phyloP scores from a whole-genome alignment of 2,329 filamentous ascomycete genomes.

The Colletotrichum neosansevieriae region DNA sequence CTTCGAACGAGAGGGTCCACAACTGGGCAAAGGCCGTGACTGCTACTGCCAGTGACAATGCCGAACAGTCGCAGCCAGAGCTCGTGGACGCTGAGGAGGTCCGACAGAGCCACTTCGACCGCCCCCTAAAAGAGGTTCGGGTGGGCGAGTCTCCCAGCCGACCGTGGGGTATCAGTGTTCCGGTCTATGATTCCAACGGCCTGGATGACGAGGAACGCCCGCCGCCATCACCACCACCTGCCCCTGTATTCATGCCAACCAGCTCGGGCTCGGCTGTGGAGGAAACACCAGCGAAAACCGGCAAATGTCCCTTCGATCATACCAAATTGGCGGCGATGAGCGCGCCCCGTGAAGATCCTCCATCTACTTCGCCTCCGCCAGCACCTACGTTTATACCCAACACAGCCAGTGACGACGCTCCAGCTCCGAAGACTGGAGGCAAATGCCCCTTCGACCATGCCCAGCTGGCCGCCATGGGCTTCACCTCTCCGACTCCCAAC shows the following conservation, averaged over 20 bases:
- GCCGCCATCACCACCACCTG: constrained; percentile 68
- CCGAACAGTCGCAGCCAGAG: constrained; percentile 44
- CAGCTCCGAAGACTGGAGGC: constrained; percentile 48
- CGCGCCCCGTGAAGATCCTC: constrained; percentile 25
- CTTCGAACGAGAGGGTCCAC: constrained; percentile 79
- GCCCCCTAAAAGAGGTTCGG: constrained; percentile 88
- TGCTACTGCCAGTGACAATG: constrained; percentile 57
- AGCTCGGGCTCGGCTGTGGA: constrained; percentile 45
- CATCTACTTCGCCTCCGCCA: constrained; percentile 67
- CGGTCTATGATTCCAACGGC: constrained; percentile 62
- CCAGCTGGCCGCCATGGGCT: constrained; percentile 55
- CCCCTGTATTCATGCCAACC: constrained; percentile 65
- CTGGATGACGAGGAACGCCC: constrained; percentile 56
- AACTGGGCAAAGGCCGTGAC: constrained; percentile 87
- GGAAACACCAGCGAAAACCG: constrained; percentile 45
- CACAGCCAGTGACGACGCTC: constrained; percentile 43
- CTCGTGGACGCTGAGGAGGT: constrained; percentile 61
- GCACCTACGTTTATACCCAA: constrained; percentile 66
- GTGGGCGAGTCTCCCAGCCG: constrained; percentile 93
- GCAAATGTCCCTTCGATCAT: constrained; percentile 72
- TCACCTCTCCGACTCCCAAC: constrained; percentile 29
- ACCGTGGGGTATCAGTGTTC: constrained; percentile 92
- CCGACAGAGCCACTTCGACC: constrained; percentile 82
- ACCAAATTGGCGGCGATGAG: constrained; percentile 56
- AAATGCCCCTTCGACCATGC: constrained; percentile 72